Conservation (phyloP, 106 monocot genomes). For the Chionographis japonica region DNA sequence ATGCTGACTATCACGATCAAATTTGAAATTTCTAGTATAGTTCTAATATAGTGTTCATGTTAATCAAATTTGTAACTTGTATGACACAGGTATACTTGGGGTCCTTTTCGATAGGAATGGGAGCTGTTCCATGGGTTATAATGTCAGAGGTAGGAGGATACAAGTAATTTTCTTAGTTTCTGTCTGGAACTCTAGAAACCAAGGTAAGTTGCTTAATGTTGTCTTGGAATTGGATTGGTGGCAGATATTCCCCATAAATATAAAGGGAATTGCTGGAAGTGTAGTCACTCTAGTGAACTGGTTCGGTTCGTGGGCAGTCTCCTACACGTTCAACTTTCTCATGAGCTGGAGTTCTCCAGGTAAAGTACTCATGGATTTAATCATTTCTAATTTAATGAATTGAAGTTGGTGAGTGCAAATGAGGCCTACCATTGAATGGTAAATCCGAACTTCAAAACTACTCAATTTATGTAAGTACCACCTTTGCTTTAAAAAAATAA, state of each 20-base stretch:
- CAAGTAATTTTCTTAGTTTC: neutral
- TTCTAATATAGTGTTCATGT: too few relatives aligned
- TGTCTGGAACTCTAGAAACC: neutral
- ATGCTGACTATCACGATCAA: too few relatives aligned
- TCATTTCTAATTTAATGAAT: too few relatives aligned
- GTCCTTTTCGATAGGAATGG: constrained; percentile 67
- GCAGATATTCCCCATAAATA: constrained; percentile 76
- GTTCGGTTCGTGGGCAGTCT: constrained; percentile 55
- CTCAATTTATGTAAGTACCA: too few relatives aligned
- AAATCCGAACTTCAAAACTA: too few relatives aligned
- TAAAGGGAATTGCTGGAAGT: constrained; percentile 82
- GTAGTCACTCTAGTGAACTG: constrained; percentile 66
- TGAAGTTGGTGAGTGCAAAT: too few relatives aligned
- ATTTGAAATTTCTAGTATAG: too few relatives aligned
- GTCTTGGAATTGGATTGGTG: constrained; percentile 5
- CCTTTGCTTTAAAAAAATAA: too few relatives aligned
- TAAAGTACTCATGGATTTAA: constrained; percentile 9
- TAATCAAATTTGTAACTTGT: too few relatives aligned
- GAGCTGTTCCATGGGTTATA: constrained; percentile 73
- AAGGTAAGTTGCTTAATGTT: neutral
- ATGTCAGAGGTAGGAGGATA: constrained; percentile 69
- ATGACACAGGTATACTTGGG: constrained; percentile 38
- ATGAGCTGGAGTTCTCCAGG: constrained; percentile 72
- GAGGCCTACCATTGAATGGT: too few relatives aligned
- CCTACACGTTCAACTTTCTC: constrained; percentile 71